Conservation (phyloP, 2,329 filamentous ascomycete genomes). For the Penicillium palitans region DNA sequence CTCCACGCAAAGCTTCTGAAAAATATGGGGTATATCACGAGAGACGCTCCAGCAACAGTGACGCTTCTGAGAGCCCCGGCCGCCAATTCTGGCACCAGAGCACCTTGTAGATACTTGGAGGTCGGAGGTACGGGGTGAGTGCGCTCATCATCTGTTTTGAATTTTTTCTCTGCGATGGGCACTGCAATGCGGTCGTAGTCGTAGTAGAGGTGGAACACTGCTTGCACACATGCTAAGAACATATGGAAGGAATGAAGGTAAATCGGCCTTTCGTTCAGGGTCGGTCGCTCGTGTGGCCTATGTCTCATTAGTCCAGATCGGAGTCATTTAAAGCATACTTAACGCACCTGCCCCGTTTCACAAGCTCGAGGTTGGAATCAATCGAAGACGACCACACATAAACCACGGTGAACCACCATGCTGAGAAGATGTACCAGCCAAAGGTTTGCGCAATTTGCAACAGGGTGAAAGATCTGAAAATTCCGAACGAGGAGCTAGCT, state of each 20-base stretch:
- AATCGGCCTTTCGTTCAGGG: constrained; percentile 82
- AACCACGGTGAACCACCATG: constrained; percentile 74
- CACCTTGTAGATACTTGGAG: constrained; percentile 39
- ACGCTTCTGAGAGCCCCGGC: constrained; percentile 39
- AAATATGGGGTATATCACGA: constrained; percentile 62
- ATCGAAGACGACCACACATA: constrained; percentile 71
- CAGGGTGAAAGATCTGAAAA: constrained; percentile 59
- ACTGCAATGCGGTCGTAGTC: constrained; percentile 71
- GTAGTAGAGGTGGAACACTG: constrained; percentile 65
- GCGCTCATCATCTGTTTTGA: constrained; percentile 35
- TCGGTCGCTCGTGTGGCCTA: constrained; percentile 64
- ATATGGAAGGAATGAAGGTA: constrained; percentile 73
- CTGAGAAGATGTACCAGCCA: constrained; percentile 75
- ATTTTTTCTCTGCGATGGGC: constrained; percentile 43
- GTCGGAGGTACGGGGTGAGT: constrained; percentile 41
- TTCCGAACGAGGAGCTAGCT: constrained; percentile 66
- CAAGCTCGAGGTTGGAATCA: constrained; percentile 66
- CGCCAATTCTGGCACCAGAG: constrained; percentile 33
- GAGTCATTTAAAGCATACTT: background rate
- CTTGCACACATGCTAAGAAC: constrained; percentile 68
- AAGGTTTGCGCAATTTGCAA: constrained; percentile 67
- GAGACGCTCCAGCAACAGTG: constrained; percentile 48
- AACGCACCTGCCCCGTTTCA: constrained; percentile 67
- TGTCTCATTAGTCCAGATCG: constrained; percentile 10
- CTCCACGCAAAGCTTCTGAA: constrained; percentile 67